Conservation (phyloP, 495 filamentous ascomycete species). For the Gamarada debralockiae region DNA sequence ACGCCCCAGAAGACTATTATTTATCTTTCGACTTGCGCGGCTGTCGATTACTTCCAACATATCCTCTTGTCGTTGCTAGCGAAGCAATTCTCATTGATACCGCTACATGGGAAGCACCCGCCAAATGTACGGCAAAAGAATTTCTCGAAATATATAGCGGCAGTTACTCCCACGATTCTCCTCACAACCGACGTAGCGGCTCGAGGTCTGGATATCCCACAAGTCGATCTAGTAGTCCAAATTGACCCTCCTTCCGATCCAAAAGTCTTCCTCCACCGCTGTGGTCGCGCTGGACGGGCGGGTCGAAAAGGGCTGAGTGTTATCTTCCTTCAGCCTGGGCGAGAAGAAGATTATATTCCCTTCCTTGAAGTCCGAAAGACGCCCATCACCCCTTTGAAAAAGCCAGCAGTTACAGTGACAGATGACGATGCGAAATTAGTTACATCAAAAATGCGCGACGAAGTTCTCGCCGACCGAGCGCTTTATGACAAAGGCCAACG, state of each 20-base stretch:
- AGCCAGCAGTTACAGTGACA: constrained; percentile 43
- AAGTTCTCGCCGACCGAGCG: constrained; percentile 68
- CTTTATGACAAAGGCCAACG: constrained; percentile 83
- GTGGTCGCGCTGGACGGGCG: constrained; percentile 87
- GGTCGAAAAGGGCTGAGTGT: constrained; percentile 83
- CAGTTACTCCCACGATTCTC: constrained; percentile 68
- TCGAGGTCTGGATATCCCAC: constrained; percentile 88
- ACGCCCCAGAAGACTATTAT: constrained; percentile 83
- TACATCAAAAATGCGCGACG: constrained; percentile 53
- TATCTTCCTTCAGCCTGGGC: constrained; percentile 74
- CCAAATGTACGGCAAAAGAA: constrained; percentile 76
- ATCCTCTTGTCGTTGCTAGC: constrained; percentile 65
- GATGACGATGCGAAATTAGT: constrained; percentile 51
- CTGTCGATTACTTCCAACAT: constrained; percentile 87
- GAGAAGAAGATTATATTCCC: constrained; percentile 83
- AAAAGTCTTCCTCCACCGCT: constrained; percentile 92
- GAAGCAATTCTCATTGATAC: constrained; percentile 61
- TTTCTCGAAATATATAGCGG: constrained; percentile 71
- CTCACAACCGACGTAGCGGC: constrained; percentile 83
- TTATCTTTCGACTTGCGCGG: constrained; percentile 90
- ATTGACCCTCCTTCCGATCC: constrained; percentile 89
- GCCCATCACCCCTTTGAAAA: constrained; percentile 62
- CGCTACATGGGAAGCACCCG: constrained; percentile 86
- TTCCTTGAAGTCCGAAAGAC: constrained; percentile 90
- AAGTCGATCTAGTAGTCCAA: constrained; percentile 91